These are phyloP conservation scores for Stereum hirsutum DNA, from an alignment of 1,284 basidiomycete species.

Conservation along the genomic window DNA sequence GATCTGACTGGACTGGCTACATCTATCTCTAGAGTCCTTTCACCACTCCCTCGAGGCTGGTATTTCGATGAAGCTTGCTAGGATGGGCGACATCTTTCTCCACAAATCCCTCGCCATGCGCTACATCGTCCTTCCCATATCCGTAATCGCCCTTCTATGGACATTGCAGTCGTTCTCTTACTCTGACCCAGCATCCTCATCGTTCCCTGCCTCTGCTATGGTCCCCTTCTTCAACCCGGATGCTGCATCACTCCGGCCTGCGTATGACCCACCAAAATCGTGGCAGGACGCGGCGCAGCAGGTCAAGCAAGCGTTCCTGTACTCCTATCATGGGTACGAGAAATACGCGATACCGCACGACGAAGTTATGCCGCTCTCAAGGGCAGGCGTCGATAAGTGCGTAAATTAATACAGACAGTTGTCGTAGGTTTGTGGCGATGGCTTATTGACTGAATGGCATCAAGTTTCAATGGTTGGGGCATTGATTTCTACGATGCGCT, in stretches of 20 bases:
- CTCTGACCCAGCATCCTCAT: not conserved
- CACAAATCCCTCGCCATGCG: slow-evolving; percentile 4
- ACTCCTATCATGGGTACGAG: slow-evolving; percentile 59
- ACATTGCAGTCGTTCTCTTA: not conserved
- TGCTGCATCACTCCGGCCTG: slow-evolving; percentile 12
- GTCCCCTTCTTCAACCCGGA: slow-evolving; percentile 10
- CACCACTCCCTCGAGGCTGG: too few relatives aligned
- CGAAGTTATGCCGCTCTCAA: slow-evolving; percentile 48
- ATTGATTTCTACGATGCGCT: slow-evolving; percentile 71
- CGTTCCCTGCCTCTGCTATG: not conserved
- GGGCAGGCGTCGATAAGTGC: slow-evolving; percentile 41
- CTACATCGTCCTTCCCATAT: slow-evolving; percentile 5
- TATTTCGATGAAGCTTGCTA: too few relatives aligned
- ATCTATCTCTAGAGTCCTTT: too few relatives aligned
- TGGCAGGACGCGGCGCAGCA: slow-evolving; percentile 40
- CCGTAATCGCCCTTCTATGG: slow-evolving; percentile 4
- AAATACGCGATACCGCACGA: slow-evolving; percentile 47
- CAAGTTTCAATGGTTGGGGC: slow-evolving; percentile 72
- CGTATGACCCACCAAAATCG: slow-evolving; percentile 10
- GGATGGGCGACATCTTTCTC: too few relatives aligned
- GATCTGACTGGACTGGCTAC: too few relatives aligned
- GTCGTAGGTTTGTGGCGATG: not conserved
- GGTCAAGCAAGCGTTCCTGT: slow-evolving; percentile 51
- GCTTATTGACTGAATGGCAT: not conserved
- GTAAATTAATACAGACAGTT: slow-evolving; percentile 11